Percentiles rank a stretch among this genome's conserved stretches.
Conservation (phyloP, 108 stramenopile species). For the Pelagomonas calceolata region DNA sequence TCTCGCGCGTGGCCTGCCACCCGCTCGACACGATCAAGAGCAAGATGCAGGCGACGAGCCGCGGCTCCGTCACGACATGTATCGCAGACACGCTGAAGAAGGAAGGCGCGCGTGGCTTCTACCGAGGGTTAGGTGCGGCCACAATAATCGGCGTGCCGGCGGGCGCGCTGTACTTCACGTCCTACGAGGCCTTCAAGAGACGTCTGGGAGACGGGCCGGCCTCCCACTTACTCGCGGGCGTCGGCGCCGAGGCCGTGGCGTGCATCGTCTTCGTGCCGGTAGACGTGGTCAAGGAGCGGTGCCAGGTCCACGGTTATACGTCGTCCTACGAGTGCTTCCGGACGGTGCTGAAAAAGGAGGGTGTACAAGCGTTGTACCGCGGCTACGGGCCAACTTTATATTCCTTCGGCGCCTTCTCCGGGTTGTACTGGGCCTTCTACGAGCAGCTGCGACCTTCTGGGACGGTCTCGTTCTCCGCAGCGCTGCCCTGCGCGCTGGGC, state of each 20-base stretch:
- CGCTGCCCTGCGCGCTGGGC: constrained; percentile 58
- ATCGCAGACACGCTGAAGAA: neutral
- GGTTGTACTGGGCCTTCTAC: constrained; percentile 87
- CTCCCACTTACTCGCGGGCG: constrained; percentile 57
- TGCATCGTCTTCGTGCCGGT: constrained; percentile 93
- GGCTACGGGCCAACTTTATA: constrained; percentile 82
- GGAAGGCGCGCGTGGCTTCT: constrained; percentile 43
- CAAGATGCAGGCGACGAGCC: constrained; percentile 28
- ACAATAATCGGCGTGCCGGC: constrained; percentile 84
- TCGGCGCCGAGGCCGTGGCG: constrained; percentile 74
- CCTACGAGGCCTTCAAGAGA: constrained; percentile 72
- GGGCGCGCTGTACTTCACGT: constrained; percentile 73
- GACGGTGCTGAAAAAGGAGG: constrained; percentile 57
- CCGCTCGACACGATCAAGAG: constrained; percentile 53
- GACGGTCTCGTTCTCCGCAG: constrained; percentile 44
- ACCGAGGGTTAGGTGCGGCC: constrained; percentile 80
- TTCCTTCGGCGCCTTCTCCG: constrained; percentile 93
- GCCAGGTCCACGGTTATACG: constrained; percentile 66
- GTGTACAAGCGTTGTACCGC: constrained; percentile 74
- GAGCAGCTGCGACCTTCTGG: constrained; percentile 75
- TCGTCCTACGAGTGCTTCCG: neutral
- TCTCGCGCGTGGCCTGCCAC: constrained; percentile 38
- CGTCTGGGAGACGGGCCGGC: constrained; percentile 28
- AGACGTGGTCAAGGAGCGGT: constrained; percentile 92
- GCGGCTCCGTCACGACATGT: neutral